Percentiles rank a stretch among this genome's conserved stretches.
Evolutionary conservation across 2,329 filamentous ascomycete genomes (phyloP).

Genomic region (Orbilia oligospora): DNA sequence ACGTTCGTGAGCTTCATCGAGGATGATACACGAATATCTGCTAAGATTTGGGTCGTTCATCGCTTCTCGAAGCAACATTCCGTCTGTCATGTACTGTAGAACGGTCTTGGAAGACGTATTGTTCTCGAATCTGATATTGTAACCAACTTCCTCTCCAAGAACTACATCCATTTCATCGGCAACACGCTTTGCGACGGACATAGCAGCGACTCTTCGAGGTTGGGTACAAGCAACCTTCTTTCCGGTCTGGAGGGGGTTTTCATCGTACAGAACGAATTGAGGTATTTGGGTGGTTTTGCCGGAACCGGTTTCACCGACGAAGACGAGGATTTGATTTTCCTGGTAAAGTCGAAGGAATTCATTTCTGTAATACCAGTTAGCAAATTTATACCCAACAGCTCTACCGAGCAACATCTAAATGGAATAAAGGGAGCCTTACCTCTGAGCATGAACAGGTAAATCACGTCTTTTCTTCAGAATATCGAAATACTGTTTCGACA

Average conservation of each 20-base stretch:
- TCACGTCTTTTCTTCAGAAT: conserved; percentile 88
- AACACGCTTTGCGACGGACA: conserved; percentile 98
- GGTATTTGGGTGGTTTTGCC: conserved; percentile 99
- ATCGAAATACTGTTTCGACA: conserved; percentile 88
- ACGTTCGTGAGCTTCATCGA: conserved; percentile 98
- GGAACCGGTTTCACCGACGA: conserved; percentile 98
- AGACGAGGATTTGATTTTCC: conserved; percentile 93
- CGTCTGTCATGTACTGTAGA: conserved; percentile 99
- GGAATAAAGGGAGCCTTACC: conserved; percentile 70
- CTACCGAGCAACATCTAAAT: neutral
- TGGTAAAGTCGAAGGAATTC: conserved; percentile 97
- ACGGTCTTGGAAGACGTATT: conserved; percentile 88
- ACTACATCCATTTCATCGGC: conserved; percentile 95
- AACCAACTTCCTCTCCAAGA: conserved; percentile 94
- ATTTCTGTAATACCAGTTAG: conserved; percentile 71
- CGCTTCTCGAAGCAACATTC: conserved; percentile 96
- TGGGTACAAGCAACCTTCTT: conserved; percentile 95
- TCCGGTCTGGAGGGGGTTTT: conserved; percentile 85
- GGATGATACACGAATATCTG: conserved; percentile 96
- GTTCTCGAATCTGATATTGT: conserved; percentile 99
- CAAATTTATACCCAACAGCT: conserved; percentile 25
- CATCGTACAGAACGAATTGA: conserved; percentile 97
- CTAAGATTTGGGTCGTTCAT: conserved; percentile 94
- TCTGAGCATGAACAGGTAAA: conserved; percentile 91
- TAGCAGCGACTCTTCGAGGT: conserved; percentile 95